Evolutionary conservation across 331 rosid species (phyloP).

Genomic region (Acacia concinna): DNA sequence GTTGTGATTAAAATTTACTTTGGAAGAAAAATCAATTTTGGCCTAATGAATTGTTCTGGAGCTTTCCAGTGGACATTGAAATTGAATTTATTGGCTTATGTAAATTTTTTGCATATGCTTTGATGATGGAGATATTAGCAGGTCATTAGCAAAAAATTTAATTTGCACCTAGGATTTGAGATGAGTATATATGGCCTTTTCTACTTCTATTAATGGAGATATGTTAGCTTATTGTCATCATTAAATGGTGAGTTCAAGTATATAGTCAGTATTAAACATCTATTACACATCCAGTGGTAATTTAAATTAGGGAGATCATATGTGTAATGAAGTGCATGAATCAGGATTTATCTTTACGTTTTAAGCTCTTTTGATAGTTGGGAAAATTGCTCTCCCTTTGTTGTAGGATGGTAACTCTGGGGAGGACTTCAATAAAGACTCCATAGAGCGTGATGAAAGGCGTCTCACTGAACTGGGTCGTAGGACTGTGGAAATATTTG

Average conservation of each 20-base stretch:
- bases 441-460: slow-evolving; percentile 96
- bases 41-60: background rate
- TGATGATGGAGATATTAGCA: background rate
- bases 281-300: background rate
- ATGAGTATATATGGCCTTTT: background rate
- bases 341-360: slow-evolving; percentile 19
- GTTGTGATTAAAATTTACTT: background rate
- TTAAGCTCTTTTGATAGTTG: slow-evolving; percentile 31
- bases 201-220: background rate
- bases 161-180: background rate
- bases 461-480: slow-evolving; percentile 97
- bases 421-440: slow-evolving; percentile 92
- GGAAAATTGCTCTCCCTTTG: slow-evolving; percentile 16
- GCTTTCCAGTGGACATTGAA: background rate
- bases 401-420: slow-evolving; percentile 88
- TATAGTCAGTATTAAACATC: background rate
- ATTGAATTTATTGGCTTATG: background rate
- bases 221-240: background rate
- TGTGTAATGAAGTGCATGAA: background rate
- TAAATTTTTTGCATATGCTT: background rate
- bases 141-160: background rate
- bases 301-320: background rate
- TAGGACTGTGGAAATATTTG: slow-evolving; percentile 96
- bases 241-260: background rate
- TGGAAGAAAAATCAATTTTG: background rate